phyloP scores from a whole-genome alignment of 208 protist genomes.

The Leishmania aethiopica region DNA sequence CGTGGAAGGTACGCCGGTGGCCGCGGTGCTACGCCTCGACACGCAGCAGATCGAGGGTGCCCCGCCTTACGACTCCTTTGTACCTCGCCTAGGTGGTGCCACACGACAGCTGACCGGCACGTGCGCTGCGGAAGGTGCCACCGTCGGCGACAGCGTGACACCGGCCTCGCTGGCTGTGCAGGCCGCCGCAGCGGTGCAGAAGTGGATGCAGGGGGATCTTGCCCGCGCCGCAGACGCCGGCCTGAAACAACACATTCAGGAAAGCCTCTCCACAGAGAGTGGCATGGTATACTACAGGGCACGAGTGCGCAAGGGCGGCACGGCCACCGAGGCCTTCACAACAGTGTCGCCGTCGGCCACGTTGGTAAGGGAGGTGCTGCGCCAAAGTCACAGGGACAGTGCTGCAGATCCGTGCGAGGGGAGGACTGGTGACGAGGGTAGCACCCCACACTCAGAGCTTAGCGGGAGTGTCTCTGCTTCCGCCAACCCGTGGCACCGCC shows the following conservation, averaged over 20 bases:
- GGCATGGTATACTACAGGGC: constrained; percentile 18
- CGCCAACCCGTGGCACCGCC: not conserved
- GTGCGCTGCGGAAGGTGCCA: not conserved
- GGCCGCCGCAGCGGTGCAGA: not conserved
- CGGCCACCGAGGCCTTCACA: not conserved
- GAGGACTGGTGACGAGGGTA: not conserved
- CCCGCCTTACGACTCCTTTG: constrained; percentile 22
- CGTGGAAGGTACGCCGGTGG: constrained; percentile 2
- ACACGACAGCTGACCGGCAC: not conserved
- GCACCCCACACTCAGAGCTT: not conserved
- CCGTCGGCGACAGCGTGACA: not conserved
- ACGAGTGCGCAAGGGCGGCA: not conserved
- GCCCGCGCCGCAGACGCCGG: constrained; percentile 12
- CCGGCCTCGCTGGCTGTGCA: not conserved
- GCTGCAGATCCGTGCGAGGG: not conserved
- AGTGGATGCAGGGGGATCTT: constrained; percentile 21
- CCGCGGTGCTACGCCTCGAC: constrained; percentile 18
- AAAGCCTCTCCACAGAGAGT: not conserved
- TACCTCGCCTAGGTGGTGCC: constrained; percentile 8
- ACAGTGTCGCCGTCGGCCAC: constrained; percentile 2
- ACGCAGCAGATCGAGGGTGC: constrained; percentile 13
- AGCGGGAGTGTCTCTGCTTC: not conserved
- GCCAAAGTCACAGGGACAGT: no score
- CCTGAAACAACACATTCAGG: constrained; percentile 3
- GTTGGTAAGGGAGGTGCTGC: constrained; percentile 2